A percentile compares a stretch with the other conserved stretches of the same genome.
phyloP scores from a whole-genome alignment of 768 basidiomycete genomes.

The Hydnum rufescens region DNA sequence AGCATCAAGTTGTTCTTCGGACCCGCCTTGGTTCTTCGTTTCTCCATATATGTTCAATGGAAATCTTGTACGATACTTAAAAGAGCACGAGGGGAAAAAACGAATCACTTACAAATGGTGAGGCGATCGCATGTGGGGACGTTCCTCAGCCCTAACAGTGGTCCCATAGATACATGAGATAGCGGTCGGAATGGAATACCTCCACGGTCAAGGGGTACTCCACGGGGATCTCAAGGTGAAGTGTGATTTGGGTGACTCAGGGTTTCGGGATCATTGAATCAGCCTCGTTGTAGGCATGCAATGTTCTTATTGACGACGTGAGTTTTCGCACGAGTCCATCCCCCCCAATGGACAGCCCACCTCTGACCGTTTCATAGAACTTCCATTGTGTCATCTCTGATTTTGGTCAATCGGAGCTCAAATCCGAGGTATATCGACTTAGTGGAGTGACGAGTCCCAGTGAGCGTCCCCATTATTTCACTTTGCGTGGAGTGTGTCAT shows the following conservation, averaged over 20 bases:
- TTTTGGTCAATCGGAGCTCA: slow-evolving; percentile 70
- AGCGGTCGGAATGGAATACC: slow-evolving; percentile 7
- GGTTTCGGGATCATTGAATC: neutral
- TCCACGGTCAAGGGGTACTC: slow-evolving; percentile 6
- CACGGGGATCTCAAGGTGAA: slow-evolving; percentile 9
- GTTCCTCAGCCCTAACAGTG: no score
- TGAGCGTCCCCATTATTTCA: neutral
- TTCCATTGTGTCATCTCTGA: slow-evolving; percentile 52
- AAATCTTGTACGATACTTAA: slow-evolving; percentile 39
- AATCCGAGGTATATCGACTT: slow-evolving; percentile 43
- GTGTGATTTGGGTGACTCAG: neutral
- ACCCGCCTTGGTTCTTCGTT: slow-evolving; percentile 64
- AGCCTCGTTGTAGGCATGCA: slow-evolving; percentile 3
- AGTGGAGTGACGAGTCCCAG: slow-evolving; percentile 23
- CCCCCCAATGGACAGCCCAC: neutral
- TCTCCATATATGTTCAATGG: slow-evolving; percentile 52
- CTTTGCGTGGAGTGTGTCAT: no score
- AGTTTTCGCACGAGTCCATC: neutral
- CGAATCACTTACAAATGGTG: neutral
- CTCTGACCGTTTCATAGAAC: neutral
- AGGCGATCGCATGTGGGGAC: no score
- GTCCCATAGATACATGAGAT: slow-evolving; percentile 7
- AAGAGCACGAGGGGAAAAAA: slow-evolving; percentile 15
- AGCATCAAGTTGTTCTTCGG: slow-evolving; percentile 48
- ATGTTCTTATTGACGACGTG: slow-evolving; percentile 10